Percentiles rank a stretch among this genome's conserved stretches.
These are phyloP conservation scores for Trypanosoma congolense DNA, from an alignment of 208 protist genomes.

Conservation along the genomic window DNA sequence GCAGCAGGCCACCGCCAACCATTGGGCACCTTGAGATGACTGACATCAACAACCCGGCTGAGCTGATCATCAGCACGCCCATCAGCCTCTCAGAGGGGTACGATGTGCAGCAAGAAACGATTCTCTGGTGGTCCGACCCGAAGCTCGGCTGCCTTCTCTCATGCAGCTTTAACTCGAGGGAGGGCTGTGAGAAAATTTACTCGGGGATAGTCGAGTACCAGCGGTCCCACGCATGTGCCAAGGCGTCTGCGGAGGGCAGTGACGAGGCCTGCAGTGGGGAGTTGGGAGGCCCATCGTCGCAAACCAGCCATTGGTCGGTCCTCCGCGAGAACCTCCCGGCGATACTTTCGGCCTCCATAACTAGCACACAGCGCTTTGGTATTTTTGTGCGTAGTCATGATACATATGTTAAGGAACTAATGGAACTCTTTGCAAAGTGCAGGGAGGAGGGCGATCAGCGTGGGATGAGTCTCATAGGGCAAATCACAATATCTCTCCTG, in stretches of 20 bases:
- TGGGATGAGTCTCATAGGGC: constrained; percentile 33
- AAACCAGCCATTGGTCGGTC: constrained; percentile 41
- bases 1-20: constrained; percentile 17
- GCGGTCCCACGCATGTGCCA: constrained; percentile 8
- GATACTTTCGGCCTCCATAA: constrained; percentile 43
- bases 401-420: constrained; percentile 49
- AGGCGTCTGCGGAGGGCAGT: neutral
- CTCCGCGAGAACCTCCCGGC: constrained; percentile 45
- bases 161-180: constrained; percentile 59
- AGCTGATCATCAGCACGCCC: constrained; percentile 62
- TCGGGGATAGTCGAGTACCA: constrained; percentile 49
- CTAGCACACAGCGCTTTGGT: constrained; percentile 52
- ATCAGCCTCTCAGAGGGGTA: constrained; percentile 64
- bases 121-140: constrained; percentile 68
- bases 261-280: neutral
- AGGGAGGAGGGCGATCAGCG: constrained; percentile 25
- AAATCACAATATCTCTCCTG: constrained; percentile 50
- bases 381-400: constrained; percentile 40
- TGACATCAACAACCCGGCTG: constrained; percentile 39
- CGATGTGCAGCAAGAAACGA: constrained; percentile 53
- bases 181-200: constrained; percentile 53
- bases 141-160: constrained; percentile 55
- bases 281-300: constrained; percentile 3
- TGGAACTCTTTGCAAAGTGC: constrained; percentile 42
- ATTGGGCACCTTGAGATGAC: constrained; percentile 43